These are phyloP conservation scores for Penicillium hordei DNA, from an alignment of 2,329 filamentous ascomycete genomes.

Conservation along the genomic window DNA sequence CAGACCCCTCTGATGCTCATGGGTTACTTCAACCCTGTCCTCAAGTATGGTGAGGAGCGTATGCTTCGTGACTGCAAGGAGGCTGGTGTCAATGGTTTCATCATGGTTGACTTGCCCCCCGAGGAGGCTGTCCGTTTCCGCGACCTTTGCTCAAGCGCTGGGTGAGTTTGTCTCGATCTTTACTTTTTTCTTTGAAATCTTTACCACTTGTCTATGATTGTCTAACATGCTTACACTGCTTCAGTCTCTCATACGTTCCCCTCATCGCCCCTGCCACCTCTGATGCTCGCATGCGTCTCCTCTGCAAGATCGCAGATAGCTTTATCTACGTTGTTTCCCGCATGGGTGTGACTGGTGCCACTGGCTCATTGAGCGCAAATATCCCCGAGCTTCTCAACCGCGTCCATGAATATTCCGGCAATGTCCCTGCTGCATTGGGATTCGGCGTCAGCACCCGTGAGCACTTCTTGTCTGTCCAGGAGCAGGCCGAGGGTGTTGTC, in stretches of 20 bases:
- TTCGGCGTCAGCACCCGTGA: constrained; percentile 96
- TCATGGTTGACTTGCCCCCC: constrained; percentile 90
- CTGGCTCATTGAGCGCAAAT: constrained; percentile 75
- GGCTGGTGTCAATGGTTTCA: constrained; percentile 91
- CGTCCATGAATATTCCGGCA: constrained; percentile 89
- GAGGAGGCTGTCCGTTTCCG: constrained; percentile 84
- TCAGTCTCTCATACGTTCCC: constrained; percentile 88
- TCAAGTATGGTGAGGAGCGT: constrained; percentile 90
- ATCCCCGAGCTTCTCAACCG: constrained; percentile 78
- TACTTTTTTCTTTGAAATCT: neutral
- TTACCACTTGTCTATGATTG: neutral
- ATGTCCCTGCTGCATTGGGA: constrained; percentile 86
- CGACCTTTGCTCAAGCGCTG: constrained; percentile 35
- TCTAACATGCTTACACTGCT: constrained; percentile 1
- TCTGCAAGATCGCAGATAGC: constrained; percentile 95
- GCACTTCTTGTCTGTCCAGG: constrained; percentile 82
- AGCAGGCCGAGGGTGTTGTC: constrained; percentile 88
- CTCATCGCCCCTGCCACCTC: constrained; percentile 93
- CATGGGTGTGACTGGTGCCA: constrained; percentile 93
- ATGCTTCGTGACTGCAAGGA: constrained; percentile 80
- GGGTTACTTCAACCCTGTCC: constrained; percentile 97
- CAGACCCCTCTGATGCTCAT: constrained; percentile 85
- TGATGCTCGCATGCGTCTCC: constrained; percentile 87
- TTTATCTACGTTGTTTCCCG: constrained; percentile 98
- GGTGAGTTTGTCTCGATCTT: constrained; percentile 24